A percentile compares a stretch with the other conserved stretches of the same genome.
phyloP scores from a whole-genome alignment of 2,329 filamentous ascomycete species.

The Colletotrichum sp. region DNA sequence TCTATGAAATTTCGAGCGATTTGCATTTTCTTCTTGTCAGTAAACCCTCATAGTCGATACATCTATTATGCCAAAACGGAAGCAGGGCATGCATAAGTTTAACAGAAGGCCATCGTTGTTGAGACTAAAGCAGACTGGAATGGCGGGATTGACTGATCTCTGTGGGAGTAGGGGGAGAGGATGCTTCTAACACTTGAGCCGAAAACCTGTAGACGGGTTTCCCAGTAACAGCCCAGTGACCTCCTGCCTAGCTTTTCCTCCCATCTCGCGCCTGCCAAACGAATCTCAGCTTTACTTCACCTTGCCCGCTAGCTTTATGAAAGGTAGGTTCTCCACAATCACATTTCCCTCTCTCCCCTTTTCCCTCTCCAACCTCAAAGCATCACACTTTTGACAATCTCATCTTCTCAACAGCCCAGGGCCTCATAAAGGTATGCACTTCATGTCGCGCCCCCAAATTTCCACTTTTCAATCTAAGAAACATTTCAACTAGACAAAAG shows the following conservation, averaged over 20 bases:
- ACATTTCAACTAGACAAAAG: not conserved
- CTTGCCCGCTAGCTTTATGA: not conserved
- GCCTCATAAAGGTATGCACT: not conserved
- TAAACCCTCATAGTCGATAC: too few relatives aligned
- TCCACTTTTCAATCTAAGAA: not conserved
- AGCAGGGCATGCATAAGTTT: too few relatives aligned
- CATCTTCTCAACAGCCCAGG: not conserved
- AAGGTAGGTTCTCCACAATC: not conserved
- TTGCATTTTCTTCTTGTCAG: too few relatives aligned
- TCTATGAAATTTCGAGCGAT: too few relatives aligned
- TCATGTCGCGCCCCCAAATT: not conserved
- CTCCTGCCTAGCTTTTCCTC: not conserved
- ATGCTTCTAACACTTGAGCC: not conserved
- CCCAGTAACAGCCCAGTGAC: not conserved
- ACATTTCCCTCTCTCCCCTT: not conserved
- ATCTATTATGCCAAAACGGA: too few relatives aligned
- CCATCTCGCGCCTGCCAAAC: not conserved
- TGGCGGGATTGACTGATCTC: too few relatives aligned
- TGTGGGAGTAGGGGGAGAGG: too few relatives aligned
- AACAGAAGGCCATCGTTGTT: too few relatives aligned
- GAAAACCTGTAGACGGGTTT: not conserved
- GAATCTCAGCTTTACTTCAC: not conserved
- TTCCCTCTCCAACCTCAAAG: not conserved
- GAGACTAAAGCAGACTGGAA: too few relatives aligned
- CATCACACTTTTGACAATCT: not conserved